Evolutionary conservation across 345 rosid species (phyloP).

Genomic region (Rhizophora apiculata): DNA sequence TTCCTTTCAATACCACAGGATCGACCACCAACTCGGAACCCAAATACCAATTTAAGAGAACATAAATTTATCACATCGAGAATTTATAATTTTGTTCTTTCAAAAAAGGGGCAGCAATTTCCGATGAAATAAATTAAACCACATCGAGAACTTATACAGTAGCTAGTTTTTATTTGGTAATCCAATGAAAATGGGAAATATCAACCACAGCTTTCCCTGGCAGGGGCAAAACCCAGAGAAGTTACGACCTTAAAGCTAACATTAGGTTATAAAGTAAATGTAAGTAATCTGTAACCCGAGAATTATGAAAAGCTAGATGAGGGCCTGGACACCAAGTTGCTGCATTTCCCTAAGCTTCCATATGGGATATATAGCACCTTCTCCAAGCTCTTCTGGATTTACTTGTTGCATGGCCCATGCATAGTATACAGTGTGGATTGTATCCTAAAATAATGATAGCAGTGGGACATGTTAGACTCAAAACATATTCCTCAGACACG

Average conservation of each 20-base stretch:
- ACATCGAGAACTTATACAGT: too few species aligned
- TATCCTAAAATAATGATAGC: conserved; percentile 43
- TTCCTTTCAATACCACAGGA: too few species aligned
- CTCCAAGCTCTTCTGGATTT: conserved; percentile 82
- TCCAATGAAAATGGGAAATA: neutral
- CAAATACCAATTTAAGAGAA: too few species aligned
- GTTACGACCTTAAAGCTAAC: neutral
- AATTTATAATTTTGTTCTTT: too few species aligned
- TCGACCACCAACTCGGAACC: too few species aligned
- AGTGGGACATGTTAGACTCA: too few species aligned
- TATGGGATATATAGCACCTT: conserved; percentile 73
- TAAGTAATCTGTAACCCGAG: neutral
- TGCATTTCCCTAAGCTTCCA: conserved; percentile 86
- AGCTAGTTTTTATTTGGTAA: too few species aligned
- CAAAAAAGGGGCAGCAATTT: too few species aligned
- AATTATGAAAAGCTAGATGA: conserved; percentile 41
- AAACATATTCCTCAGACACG: too few species aligned
- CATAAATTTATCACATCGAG: too few species aligned
- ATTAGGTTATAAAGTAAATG: neutral
- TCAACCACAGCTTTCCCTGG: conserved; percentile 16
- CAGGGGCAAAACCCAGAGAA: conserved; percentile 17
- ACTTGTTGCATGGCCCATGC: conserved; percentile 97
- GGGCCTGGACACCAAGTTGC: conserved; percentile 67
- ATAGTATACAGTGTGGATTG: conserved; percentile 74
- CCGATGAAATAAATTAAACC: too few species aligned